Base-by-base conservation (phyloP, 768 basidiomycete species). In the Auricularia sp. region DNA sequence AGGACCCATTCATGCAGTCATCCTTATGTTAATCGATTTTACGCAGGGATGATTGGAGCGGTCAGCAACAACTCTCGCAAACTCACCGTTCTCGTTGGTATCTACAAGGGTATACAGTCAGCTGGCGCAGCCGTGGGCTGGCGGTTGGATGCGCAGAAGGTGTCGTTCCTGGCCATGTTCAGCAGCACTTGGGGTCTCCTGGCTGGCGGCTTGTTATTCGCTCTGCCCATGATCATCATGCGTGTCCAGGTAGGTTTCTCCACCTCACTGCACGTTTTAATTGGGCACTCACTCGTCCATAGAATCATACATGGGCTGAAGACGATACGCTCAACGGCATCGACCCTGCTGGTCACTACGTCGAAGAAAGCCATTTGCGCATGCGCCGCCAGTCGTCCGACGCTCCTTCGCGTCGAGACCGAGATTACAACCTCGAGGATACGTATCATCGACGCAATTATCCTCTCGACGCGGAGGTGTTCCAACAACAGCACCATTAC, bases 11-110 rank as follows among this genome's bases (percentile, higher is more conserved):
- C 33, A 3, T 11, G 5, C 0, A 18, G 34, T 4, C 11, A 7
- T 36, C 54, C 47, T 42, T 37, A 3, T 3, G 37, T 2, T 62
- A 3, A n/a, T 16, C 39, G 35, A 33, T 62, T 7, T 51, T 33
- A 42, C 39, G 39, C 39, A 59, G 34, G 29, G 29, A 47, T 18
- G 39, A 59, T 51, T 18, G 90, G 90, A 45, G 87, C 89, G 10
- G 89, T 94, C 86, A 90, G 89, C 21, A 92, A 92, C 68, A 85
- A 92, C 73, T 84, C 88, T 7, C 83, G 80, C 2, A 90, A 90
- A 72, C 83, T 93, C 24, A 90, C 90, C 0, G 82, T 90, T 71
- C 87, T 93, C 70, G 78, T 86, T 16, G 92, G 91, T 47, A 89
- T 93, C 71, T 92, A 89, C 68, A 89, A 92, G 71, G 86, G 85